Base-by-base conservation (phyloP, 2,329 filamentous ascomycete genomes). In the Colletotrichum scovillei region DNA sequence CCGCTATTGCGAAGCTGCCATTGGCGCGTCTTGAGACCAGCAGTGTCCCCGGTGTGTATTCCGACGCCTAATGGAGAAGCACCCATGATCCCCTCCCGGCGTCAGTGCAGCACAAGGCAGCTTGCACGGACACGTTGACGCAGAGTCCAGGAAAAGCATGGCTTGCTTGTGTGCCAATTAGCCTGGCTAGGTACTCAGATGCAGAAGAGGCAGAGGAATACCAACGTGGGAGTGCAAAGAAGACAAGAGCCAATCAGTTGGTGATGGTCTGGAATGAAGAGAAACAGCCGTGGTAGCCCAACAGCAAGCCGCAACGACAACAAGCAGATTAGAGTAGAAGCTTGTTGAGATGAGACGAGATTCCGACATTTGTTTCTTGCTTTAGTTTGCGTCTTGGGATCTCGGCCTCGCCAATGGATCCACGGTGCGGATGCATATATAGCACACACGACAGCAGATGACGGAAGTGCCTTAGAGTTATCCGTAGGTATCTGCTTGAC, bases 1-100 rank as follows among this genome's bases (percentile, higher is more conserved):
- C 66, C 66, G 66, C 59, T 65, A 59, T 58, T 69, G 66, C 35
- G 30, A 24, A 19, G 66, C 59, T 69, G 70, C 55, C 59, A 69
- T 73, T 73, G 70, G 70, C 32, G 66, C 66, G 59, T 60, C 59
- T 73, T 69, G 42, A 49, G 32, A 46, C n/a, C 38, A 46, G 57
- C 42, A 35, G 58, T 52, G 55, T 63, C 59, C 58, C 69, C 53
- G 42, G 38, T 53, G 57, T 42, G 64, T 57, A 32, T 58, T 68
- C 64, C 63, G 46, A 24, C 22, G 55, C 69, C 69, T 57, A 72
- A 63, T 49, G 65, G 58, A 63, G 65, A 69, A 46, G n/a, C 19
- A 57, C 63, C 63, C 57, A 52, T 72, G 63, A 38, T 57, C 32
- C 38, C 38, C 46, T 60, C 32, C 53, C n/a, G 55, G 63, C 55